phyloP scores from a whole-genome alignment of 768 basidiomycete species.

The Thelephora aurantiotincta region DNA sequence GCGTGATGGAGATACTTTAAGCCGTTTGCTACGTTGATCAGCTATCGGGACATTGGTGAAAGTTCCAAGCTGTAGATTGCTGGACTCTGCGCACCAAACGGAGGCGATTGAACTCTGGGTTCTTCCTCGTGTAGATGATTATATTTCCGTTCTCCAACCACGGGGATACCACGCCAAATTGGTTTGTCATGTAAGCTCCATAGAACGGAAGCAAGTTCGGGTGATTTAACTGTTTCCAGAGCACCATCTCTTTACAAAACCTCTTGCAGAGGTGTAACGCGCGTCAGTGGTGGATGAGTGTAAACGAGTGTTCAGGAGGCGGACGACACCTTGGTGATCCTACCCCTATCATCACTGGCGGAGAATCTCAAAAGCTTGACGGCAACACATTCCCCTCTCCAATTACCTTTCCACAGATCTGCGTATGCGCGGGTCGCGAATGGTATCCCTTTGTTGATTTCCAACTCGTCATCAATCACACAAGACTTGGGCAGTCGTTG shows the following conservation, averaged over 20 bases:
- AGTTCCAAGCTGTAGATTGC: neutral
- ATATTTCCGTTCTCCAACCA: slow-evolving; percentile 8
- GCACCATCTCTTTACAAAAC: slow-evolving; percentile 2
- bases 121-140: neutral
- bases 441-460: no score
- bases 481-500: no score
- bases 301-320: no score
- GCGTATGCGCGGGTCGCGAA: no score
- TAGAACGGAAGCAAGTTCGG: slow-evolving; percentile 1
- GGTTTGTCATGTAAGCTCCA: neutral
- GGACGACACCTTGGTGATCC: no score
- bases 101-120: slow-evolving; percentile 2
- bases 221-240: slow-evolving; percentile 3
- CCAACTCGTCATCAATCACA: no score
- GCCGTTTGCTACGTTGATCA: neutral
- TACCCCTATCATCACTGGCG: no score
- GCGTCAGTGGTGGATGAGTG: no score
- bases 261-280: neutral
- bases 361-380: no score
- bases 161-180: slow-evolving; percentile 4
- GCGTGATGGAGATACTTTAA: neutral
- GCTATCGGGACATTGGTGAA: neutral
- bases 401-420: no score
- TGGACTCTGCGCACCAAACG: neutral
- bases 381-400: no score